Conservation (phyloP, 2,329 filamentous ascomycete genomes). For the Blumeria hordei region DNA sequence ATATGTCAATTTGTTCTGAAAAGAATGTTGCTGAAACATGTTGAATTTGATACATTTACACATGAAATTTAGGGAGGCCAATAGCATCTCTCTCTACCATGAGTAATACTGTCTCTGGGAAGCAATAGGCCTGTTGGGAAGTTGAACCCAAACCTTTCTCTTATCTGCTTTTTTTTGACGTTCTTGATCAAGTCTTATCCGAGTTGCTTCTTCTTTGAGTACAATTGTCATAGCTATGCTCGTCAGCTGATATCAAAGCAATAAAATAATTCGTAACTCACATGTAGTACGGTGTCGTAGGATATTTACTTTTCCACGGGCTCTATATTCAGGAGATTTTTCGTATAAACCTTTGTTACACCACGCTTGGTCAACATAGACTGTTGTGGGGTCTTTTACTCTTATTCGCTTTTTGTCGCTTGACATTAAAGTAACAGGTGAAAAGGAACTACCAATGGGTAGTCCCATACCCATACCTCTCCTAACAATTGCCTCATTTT, state of each 20-base stretch:
- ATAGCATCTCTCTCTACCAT: slow-evolving; percentile 33
- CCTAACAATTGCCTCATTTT: slow-evolving; percentile 55
- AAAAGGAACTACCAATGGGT: slow-evolving; percentile 13
- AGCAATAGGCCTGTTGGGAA: slow-evolving; percentile 66
- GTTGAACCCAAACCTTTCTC: slow-evolving; percentile 61
- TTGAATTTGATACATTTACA: no score
- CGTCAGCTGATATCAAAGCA: not conserved
- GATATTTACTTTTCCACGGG: slow-evolving; percentile 44
- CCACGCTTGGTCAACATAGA: slow-evolving; percentile 88
- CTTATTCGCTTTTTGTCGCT: slow-evolving; percentile 52
- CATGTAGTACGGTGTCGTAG: slow-evolving; percentile 51
- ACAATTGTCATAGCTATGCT: slow-evolving; percentile 45
- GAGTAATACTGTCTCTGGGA: slow-evolving; percentile 75
- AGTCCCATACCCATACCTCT: slow-evolving; percentile 58
- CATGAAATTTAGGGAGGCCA: no score
- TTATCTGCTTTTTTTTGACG: slow-evolving; percentile 49
- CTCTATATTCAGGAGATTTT: slow-evolving; percentile 42
- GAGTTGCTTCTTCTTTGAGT: slow-evolving; percentile 82
- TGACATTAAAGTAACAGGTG: slow-evolving; percentile 36
- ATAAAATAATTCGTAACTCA: slow-evolving; percentile 22
- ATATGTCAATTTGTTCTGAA: no score
- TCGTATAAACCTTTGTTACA: slow-evolving; percentile 49
- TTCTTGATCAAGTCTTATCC: slow-evolving; percentile 59
- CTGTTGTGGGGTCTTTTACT: slow-evolving; percentile 49
- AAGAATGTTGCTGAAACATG: no score